Evolutionary conservation across 2,329 filamentous ascomycete genomes (phyloP).

Genomic region (Leptodontidium sp.): DNA sequence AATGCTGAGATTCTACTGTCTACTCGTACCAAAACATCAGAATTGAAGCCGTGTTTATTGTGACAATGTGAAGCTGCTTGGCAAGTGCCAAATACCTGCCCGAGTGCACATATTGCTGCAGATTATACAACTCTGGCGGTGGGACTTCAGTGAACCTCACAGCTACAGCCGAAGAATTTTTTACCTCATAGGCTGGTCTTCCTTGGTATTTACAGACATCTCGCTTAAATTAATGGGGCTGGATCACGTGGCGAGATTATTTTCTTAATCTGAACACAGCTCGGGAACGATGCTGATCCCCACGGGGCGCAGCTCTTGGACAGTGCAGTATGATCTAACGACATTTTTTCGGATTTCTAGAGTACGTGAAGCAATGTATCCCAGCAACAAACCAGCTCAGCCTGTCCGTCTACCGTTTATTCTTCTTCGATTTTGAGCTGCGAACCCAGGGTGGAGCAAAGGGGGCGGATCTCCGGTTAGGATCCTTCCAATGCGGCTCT

Average conservation of each 20-base stretch:
- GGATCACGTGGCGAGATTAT: not conserved
- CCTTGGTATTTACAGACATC: not conserved
- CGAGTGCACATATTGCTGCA: too few relatives aligned
- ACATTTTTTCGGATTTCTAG: not conserved
- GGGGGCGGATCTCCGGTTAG: not conserved
- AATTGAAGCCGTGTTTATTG: not conserved
- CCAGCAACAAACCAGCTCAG: not conserved
- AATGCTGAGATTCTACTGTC: constrained; percentile 9
- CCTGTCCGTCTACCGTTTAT: not conserved
- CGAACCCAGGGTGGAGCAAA: too few relatives aligned
- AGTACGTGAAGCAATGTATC: not conserved
- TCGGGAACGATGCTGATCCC: not conserved
- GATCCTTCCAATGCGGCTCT: not conserved
- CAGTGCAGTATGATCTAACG: not conserved
- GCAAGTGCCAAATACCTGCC: not conserved
- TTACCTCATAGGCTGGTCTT: too few relatives aligned
- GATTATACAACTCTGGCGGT: not conserved
- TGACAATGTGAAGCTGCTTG: not conserved
- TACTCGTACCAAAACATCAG: not conserved
- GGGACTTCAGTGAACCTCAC: too few relatives aligned
- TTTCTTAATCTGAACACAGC: not conserved
- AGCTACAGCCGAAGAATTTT: too few relatives aligned
- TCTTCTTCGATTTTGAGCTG: too few relatives aligned
- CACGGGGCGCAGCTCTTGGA: not conserved
- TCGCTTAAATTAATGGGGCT: not conserved